A percentile compares a stretch with the other conserved stretches of the same genome.
phyloP scores from a whole-genome alignment of 2,329 filamentous ascomycete species.

The Pseudopithomyces chartarum region DNA sequence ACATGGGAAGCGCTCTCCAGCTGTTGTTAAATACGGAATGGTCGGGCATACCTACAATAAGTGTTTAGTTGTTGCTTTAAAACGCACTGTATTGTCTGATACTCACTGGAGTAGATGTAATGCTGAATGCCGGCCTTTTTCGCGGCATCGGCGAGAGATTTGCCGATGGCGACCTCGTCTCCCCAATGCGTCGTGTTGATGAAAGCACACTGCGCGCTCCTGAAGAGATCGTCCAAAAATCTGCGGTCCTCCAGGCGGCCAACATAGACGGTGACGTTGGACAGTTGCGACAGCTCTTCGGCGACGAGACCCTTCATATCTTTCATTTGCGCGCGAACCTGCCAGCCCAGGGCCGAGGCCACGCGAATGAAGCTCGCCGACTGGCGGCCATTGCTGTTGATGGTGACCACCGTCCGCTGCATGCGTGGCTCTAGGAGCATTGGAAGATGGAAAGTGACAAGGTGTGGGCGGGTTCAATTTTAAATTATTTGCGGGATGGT shows the following conservation, averaged over 20 bases:
- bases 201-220: constrained; percentile 85
- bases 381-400: constrained; percentile 95
- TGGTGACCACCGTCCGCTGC: constrained; percentile 77
- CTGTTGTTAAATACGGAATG: constrained; percentile 76
- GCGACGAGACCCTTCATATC: constrained; percentile 87
- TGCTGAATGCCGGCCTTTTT: constrained; percentile 84
- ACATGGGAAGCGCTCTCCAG: constrained; percentile 87
- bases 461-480: background rate
- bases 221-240: constrained; percentile 79
- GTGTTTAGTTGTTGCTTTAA: background rate
- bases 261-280: constrained; percentile 77
- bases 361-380: constrained; percentile 94
- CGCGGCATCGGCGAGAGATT: constrained; percentile 85
- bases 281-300: constrained; percentile 79
- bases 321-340: constrained; percentile 88
- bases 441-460: background rate
- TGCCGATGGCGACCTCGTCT: constrained; percentile 88
- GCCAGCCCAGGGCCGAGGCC: constrained; percentile 90
- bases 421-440: constrained; percentile 34
- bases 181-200: constrained; percentile 98
- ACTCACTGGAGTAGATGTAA: constrained; percentile 83
- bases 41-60: constrained; percentile 72
- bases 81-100: background rate
- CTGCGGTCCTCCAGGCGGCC: constrained; percentile 72
- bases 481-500: constrained; percentile 5